Evolutionary conservation across 2,329 filamentous ascomycete species (phyloP), one percentile per base, ranked within the genome.

Genomic region (Exophiala viscosa): DNA sequence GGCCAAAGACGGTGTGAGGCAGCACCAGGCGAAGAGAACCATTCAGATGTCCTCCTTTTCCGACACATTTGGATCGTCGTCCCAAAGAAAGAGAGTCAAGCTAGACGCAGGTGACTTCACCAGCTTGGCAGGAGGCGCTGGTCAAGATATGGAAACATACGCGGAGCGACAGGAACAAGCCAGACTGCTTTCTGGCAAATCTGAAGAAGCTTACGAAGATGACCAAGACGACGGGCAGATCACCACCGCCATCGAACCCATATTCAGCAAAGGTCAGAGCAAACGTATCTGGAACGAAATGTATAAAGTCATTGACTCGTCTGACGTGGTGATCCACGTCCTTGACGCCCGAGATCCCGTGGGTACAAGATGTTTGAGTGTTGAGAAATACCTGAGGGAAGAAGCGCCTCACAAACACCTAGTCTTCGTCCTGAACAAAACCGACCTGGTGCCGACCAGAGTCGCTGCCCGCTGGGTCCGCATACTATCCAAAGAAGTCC

Each of bases 221-320:
- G 71, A 75, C 70, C 71, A 20, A 36, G 71, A 74, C 33, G 66
- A 71, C 50, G 73, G 73, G 15, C 73, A 74, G 41, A 73, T 84
- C 11, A 77, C 82, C 5, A 81, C 82, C 64, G 84, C 87, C n/a
- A 80, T 84, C 62, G 88, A 92, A 67, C 85, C 91, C 35, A 88
- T 97, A 54, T 97, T 97, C 72, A 86, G 82, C 63, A 97, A 97
- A 73, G 93, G 93, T 14, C 91, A 96, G 70, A 92, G 86, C 66
- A 96, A 96, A 73, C 82, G 93, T 61, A 96, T 96, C 62, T 96
- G 90, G 91, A 97, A 97, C 73, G 92, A 99, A 69, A 75, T 97
- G 39, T 87, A 93, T 78, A 95, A 95, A 73, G 90, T 93, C 65
- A 93, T 96, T 57, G 92, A 96, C 72, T 95, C 90, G 2, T 93